Conservation (phyloP, 2,329 filamentous ascomycete genomes). For the Annulohypoxylon truncatum region DNA sequence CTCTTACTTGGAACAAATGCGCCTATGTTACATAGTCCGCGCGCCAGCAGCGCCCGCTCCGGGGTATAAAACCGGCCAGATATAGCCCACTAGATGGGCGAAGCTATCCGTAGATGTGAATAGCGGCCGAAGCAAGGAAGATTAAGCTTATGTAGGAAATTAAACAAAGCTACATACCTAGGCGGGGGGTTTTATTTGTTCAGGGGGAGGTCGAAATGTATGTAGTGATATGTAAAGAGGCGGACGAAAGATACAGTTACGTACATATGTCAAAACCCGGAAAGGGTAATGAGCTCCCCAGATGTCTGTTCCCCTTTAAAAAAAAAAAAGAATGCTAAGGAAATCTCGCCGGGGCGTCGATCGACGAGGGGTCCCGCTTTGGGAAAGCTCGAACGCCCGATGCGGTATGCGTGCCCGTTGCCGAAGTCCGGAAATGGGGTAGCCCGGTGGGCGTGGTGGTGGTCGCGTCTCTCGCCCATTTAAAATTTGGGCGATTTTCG, state of each 20-base stretch:
- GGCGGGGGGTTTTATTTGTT: conserved; percentile 3
- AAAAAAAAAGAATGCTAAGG: too few relatives aligned
- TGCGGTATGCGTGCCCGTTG: conserved; percentile 21
- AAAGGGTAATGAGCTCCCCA: conserved; percentile 25
- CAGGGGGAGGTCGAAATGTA: background rate
- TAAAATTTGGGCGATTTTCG: background rate
- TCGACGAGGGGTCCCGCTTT: conserved; percentile 12
- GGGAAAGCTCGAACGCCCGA: conserved; percentile 21
- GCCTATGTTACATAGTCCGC: background rate
- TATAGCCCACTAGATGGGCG: too few relatives aligned
- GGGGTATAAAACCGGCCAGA: background rate
- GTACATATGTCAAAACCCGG: conserved; percentile 25
- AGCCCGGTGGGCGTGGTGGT: conserved; percentile 10
- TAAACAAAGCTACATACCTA: too few relatives aligned
- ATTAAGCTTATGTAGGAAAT: conserved; percentile 22
- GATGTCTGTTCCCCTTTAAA: too few relatives aligned
- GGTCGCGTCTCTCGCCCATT: background rate
- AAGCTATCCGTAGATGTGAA: too few relatives aligned
- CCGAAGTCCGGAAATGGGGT: conserved; percentile 23
- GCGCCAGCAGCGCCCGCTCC: background rate
- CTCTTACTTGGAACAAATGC: too few relatives aligned
- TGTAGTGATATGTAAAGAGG: too few relatives aligned
- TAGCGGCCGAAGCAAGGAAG: background rate
- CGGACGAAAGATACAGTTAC: background rate
- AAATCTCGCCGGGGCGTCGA: conserved; percentile 18